Evolutionary conservation across 371 early-diverging fungal genomes (phyloP).

Genomic region (Circinella minor): DNA sequence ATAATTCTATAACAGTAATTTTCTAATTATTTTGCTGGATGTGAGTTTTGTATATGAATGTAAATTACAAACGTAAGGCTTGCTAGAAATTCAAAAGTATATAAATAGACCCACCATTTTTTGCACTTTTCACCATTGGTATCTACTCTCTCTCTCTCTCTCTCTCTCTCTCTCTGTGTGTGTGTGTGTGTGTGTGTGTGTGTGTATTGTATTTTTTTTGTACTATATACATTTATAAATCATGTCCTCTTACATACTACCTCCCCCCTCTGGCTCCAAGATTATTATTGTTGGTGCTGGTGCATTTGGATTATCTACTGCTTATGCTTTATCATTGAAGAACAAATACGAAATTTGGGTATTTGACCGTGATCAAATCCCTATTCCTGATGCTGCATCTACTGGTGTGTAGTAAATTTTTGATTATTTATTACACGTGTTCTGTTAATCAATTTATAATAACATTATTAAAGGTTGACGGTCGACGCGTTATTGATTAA

Average conservation of each 20-base stretch:
- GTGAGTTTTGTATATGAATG: neutral
- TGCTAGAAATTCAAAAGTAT: too few species aligned
- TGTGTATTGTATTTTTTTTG: too few species aligned
- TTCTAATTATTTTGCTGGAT: too few species aligned
- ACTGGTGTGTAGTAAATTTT: constrained; percentile 24
- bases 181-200: too few species aligned
- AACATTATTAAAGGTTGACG: too few species aligned
- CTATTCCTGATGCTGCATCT: constrained; percentile 51
- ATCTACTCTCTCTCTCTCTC: too few species aligned
- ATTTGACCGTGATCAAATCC: constrained; percentile 46
- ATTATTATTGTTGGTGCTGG: constrained; percentile 61
- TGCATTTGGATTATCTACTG: constrained; percentile 57
- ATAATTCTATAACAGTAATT: neutral
- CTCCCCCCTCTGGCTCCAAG: constrained; percentile 31
- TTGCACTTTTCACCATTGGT: too few species aligned
- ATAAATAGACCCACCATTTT: too few species aligned
- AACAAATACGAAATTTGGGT: constrained; percentile 41
- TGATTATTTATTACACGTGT: too few species aligned
- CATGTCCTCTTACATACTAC: constrained; percentile 7
- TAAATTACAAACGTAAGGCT: neutral
- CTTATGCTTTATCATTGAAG: constrained; percentile 38
- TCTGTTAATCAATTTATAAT: too few species aligned
- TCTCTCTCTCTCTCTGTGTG: too few species aligned
- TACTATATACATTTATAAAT: neutral
- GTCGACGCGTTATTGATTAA: too few species aligned